Percentiles rank a stretch among this genome's conserved stretches.
phyloP scores from a whole-genome alignment of 2,329 filamentous ascomycete genomes.

The Scorias spongiosa region DNA sequence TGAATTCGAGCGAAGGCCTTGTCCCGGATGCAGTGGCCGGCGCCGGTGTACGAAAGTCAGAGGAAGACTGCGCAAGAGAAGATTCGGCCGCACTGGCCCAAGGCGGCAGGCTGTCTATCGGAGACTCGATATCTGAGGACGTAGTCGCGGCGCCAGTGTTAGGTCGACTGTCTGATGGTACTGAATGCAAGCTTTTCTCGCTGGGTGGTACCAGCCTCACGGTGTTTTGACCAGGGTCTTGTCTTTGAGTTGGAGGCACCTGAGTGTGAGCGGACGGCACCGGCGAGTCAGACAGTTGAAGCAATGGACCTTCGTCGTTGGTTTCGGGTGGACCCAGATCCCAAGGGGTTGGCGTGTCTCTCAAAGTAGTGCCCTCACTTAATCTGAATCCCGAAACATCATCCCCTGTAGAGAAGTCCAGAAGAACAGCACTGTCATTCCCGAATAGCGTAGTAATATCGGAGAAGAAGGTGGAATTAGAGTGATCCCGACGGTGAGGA shows the following conservation, averaged over 20 bases:
- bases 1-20: not conserved
- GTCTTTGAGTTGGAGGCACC: not conserved
- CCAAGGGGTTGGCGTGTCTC: conserved; percentile 14
- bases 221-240: not conserved
- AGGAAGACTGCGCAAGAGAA: not conserved
- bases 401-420: not conserved
- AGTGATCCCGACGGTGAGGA: not conserved
- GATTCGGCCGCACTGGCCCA: not conserved
- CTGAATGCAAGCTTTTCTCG: not conserved
- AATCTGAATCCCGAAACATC: conserved; percentile 2
- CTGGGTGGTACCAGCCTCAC: not conserved
- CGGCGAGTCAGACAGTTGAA: no score
- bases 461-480: not conserved
- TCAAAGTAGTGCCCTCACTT: conserved; percentile 16
- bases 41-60: not conserved
- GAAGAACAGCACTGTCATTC: not conserved
- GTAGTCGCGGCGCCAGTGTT: not conserved
- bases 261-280: no score
- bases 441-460: not conserved
- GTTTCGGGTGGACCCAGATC: conserved; percentile 7
- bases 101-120: not conserved
- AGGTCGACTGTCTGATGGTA: not conserved
- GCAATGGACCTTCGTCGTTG: no score
- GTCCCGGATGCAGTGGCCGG: not conserved
- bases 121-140: not conserved